phyloP scores from a whole-genome alignment of 495 filamentous ascomycete genomes.

The Penicillium bialowiezense region DNA sequence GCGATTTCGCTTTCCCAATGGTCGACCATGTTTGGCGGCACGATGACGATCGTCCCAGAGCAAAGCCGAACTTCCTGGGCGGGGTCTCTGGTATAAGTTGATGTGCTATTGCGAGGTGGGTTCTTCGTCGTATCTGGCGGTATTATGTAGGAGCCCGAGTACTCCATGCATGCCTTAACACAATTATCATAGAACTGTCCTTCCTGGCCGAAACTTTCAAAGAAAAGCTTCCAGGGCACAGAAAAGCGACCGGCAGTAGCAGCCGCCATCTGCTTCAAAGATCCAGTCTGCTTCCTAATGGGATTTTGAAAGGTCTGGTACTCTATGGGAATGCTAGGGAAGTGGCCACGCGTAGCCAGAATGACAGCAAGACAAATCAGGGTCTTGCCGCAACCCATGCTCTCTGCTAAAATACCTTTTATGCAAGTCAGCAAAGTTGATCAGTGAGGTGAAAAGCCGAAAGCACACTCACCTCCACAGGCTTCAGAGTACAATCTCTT shows the following conservation, averaged over 20 bases:
- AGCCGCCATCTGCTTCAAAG: slow-evolving; percentile 69
- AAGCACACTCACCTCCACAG: slow-evolving; percentile 57
- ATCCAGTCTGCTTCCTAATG: slow-evolving; percentile 44
- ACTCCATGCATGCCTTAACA: slow-evolving; percentile 51
- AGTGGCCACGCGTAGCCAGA: slow-evolving; percentile 71
- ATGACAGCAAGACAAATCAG: slow-evolving; percentile 82
- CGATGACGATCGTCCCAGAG: slow-evolving; percentile 59
- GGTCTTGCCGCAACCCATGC: slow-evolving; percentile 81
- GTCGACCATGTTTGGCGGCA: slow-evolving; percentile 48
- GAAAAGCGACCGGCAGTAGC: slow-evolving; percentile 61
- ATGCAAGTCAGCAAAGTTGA: not conserved
- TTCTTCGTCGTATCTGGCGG: slow-evolving; percentile 45
- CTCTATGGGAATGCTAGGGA: slow-evolving; percentile 61
- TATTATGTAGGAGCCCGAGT: slow-evolving; percentile 54
- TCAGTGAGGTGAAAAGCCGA: not conserved
- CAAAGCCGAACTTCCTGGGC: slow-evolving; percentile 59
- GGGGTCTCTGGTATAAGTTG: slow-evolving; percentile 34
- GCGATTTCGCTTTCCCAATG: slow-evolving; percentile 60
- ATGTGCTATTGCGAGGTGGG: slow-evolving; percentile 36
- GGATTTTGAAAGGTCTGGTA: slow-evolving; percentile 46
- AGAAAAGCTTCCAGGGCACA: slow-evolving; percentile 64
- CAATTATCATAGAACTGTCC: slow-evolving; percentile 46
- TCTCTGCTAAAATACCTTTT: slow-evolving; percentile 48
- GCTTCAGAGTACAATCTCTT: slow-evolving; percentile 71
- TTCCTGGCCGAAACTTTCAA: slow-evolving; percentile 36